These are phyloP conservation scores for Cercophora scortea DNA, from an alignment of 495 filamentous ascomycete genomes.

Conservation along the genomic window DNA sequence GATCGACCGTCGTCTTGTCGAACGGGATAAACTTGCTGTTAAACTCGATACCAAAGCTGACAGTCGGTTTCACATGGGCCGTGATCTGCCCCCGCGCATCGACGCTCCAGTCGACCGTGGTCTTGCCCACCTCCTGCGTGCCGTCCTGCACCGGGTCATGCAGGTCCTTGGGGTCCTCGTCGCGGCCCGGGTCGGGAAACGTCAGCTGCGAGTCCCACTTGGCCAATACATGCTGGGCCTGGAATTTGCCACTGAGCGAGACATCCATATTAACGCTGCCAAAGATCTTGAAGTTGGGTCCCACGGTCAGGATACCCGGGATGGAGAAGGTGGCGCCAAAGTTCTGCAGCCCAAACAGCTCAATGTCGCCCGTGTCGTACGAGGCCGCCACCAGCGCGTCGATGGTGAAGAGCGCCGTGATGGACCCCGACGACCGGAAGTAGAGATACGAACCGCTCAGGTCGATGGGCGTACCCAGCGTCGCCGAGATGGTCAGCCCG, in stretches of 20 bases:
- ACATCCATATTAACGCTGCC: constrained; percentile 12
- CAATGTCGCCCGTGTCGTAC: constrained; percentile 3
- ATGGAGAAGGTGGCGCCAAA: constrained; percentile 24
- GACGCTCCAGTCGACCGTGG: background rate
- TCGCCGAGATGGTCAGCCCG: too few relatives aligned
- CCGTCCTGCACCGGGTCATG: background rate
- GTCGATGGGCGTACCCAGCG: background rate
- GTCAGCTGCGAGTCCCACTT: background rate
- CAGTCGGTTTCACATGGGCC: constrained; percentile 1
- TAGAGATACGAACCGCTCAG: background rate
- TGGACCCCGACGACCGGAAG: background rate
- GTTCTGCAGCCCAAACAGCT: constrained; percentile 4
- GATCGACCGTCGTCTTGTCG: background rate
- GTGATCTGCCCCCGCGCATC: background rate
- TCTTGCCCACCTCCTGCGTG: background rate
- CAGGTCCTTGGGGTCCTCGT: too few relatives aligned
- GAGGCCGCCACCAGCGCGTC: background rate
- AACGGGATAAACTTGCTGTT: background rate
- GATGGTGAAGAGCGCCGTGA: background rate
- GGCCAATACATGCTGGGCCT: background rate
- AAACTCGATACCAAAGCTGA: constrained; percentile 1
- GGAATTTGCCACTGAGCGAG: constrained; percentile 2
- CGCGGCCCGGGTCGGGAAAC: too few relatives aligned
- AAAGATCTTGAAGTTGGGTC: constrained; percentile 22
- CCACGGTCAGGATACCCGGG: constrained; percentile 28